phyloP scores from a whole-genome alignment of 768 basidiomycete species.

The Ephemerocybe angulata region DNA sequence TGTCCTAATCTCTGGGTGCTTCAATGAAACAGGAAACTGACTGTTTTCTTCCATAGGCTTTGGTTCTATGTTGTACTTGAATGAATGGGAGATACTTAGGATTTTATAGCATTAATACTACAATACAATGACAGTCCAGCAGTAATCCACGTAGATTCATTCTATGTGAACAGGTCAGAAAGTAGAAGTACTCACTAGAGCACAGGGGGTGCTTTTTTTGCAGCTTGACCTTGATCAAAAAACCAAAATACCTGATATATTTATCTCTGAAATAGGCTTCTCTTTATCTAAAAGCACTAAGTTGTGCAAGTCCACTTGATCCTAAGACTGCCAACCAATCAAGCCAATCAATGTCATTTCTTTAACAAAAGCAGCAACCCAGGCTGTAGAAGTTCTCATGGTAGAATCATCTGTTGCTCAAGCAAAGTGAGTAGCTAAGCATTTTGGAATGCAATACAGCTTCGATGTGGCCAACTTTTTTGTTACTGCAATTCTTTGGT shows the following conservation, averaged over 20 bases:
- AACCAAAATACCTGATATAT: constrained; percentile 14
- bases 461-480: constrained; percentile 4
- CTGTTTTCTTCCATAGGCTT: too few relatives aligned
- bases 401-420: constrained; percentile 19
- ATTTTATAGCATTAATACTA: too few relatives aligned
- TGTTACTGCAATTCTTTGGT: background rate
- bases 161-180: too few relatives aligned
- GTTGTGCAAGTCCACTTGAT: constrained; percentile 21
- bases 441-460: constrained; percentile 19
- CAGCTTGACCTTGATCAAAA: constrained; percentile 14
- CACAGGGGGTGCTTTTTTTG: background rate
- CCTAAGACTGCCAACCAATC: constrained; percentile 8
- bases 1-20: too few relatives aligned
- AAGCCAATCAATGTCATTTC: constrained; percentile 24
- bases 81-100: too few relatives aligned
- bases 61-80: too few relatives aligned
- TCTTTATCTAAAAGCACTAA: constrained; percentile 21
- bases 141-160: too few relatives aligned
- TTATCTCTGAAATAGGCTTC: constrained; percentile 7
- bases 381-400: constrained; percentile 14
- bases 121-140: too few relatives aligned
- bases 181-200: too few relatives aligned
- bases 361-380: constrained; percentile 23
- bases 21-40: too few relatives aligned
- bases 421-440: constrained; percentile 28